Base-by-base conservation (phyloP, 768 basidiomycete species). In the Termitomyces sp. region DNA sequence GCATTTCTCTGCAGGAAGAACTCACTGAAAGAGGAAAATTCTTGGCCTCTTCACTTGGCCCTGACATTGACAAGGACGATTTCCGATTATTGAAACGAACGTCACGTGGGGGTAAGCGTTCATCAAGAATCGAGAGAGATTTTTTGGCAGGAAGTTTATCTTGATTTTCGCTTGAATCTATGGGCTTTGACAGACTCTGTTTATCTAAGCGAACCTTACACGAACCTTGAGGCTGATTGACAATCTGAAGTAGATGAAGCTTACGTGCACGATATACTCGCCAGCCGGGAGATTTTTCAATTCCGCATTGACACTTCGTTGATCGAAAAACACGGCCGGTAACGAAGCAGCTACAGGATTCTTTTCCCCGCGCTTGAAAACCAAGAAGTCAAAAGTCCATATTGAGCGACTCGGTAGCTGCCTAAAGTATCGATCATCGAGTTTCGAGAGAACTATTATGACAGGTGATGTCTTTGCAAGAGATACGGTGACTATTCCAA, bases 381-480 rank as follows among this genome's bases (percentile, higher is more conserved):
- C 49, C 8, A 78, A 66, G 60, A 83, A 84, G 63, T 83, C 81
- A 43, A 83, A 74, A 14, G 73, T 72, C 80, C 80, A 83, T 10
- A 56, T 37, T 38, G 66, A 74, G 7, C 65, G 69, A 4, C 79
- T 75, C 4, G 71, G 67, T 37, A 83, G 67, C 40, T 75, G 75
- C 7, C 67, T 61, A 69, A 81, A 85, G 65, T 78, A 82, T 5
- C 83, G 74, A 3, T 68, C 65, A 63, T 85, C 79, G 38, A 81
- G 70, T 59, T 78, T 77, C 4, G 79, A 77, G 3, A 85, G 77
- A 3, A 82, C 79, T 29, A 84, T 76, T 40, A 83, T 71, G n/a
- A 77, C 69, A 9, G 67, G 67, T 1, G 82, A 74, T 2, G 75
- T 61, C 43, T 70, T 66, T 2, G 73, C 64, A 29, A 83, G 63